Evolutionary conservation across 2,329 filamentous ascomycete species (phyloP).

Genomic region (Penicillium sp.): DNA sequence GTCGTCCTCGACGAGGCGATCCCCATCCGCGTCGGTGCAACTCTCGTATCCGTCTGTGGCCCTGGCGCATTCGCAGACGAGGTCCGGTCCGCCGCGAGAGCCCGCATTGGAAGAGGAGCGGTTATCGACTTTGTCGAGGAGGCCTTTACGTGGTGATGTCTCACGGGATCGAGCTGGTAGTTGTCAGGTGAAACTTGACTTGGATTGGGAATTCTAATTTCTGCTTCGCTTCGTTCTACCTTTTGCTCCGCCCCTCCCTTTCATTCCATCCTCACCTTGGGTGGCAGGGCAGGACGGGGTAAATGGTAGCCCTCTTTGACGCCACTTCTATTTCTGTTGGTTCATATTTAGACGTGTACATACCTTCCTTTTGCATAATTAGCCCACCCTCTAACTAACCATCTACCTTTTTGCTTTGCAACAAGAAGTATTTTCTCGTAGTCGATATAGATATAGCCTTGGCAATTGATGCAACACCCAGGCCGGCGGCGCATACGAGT

Average conservation of each 20-base stretch:
- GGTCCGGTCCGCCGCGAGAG: constrained; percentile 60
- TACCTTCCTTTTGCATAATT: not conserved
- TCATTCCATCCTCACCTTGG: not conserved
- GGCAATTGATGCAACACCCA: too few relatives aligned
- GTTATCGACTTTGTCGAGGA: constrained; percentile 68
- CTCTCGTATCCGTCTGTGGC: constrained; percentile 67
- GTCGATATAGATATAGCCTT: too few relatives aligned
- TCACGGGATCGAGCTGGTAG: not conserved
- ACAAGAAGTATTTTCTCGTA: not conserved
- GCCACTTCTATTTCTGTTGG: not conserved
- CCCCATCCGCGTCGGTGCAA: constrained; percentile 60
- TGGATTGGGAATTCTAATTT: not conserved
- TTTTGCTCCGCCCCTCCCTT: not conserved
- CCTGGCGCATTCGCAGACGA: constrained; percentile 67
- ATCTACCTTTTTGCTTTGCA: not conserved
- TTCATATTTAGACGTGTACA: not conserved
- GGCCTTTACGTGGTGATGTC: constrained; percentile 64
- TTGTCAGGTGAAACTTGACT: not conserved
- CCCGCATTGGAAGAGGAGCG: constrained; percentile 56
- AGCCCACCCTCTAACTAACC: not conserved
- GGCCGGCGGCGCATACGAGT: too few relatives aligned
- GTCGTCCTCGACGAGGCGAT: constrained; percentile 64
- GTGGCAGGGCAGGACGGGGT: not conserved
- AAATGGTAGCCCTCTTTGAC: not conserved
- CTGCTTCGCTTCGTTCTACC: not conserved